phyloP scores from a whole-genome alignment of 345 rosid species.

The Cochlearia excelsa region DNA sequence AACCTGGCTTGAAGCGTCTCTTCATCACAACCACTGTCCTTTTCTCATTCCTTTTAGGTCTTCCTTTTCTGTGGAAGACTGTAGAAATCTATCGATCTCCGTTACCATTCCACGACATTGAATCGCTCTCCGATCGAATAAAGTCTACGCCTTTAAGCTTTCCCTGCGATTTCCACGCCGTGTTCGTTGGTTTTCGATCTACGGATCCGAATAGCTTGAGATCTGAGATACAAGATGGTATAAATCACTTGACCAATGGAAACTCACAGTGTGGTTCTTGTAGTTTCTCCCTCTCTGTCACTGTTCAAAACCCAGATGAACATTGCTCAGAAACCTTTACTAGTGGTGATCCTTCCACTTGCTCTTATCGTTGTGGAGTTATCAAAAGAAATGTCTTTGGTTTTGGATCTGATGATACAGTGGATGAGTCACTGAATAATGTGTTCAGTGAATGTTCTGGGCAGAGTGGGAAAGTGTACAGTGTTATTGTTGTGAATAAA shows the following conservation, averaged over 20 bases:
- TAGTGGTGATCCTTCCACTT: conserved; percentile 6
- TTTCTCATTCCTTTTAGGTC: conserved; percentile 70
- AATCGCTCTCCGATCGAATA: conserved; percentile 48
- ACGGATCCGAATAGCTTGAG: conserved; percentile 37
- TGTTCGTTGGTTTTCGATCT: conserved; percentile 49
- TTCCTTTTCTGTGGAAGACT: conserved; percentile 80
- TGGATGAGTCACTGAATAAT: conserved; percentile 58
- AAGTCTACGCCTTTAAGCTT: conserved; percentile 48
- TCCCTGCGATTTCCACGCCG: conserved; percentile 63
- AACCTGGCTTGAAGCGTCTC: conserved; percentile 83
- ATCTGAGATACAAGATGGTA: conserved; percentile 42
- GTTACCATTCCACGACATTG: conserved; percentile 75
- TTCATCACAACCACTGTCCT: conserved; percentile 63
- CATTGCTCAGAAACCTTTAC: conserved; percentile 29
- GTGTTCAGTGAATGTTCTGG: conserved; percentile 44
- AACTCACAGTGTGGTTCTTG: conserved; percentile 54
- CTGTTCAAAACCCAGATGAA: conserved; percentile 41
- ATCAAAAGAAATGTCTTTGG: conserved; percentile 40
- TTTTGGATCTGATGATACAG: conserved; percentile 40
- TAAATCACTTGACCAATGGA: conserved; percentile 41
- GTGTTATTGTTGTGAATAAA: conserved; percentile 58
- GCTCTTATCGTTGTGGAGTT: conserved; percentile 52
- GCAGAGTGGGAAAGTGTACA: conserved; percentile 44
- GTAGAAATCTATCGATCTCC: conserved; percentile 90
- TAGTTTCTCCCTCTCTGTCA: conserved; percentile 58